Evolutionary conservation across 2,329 filamentous ascomycete species (phyloP).

Genomic region (Rosellinia necatrix): DNA sequence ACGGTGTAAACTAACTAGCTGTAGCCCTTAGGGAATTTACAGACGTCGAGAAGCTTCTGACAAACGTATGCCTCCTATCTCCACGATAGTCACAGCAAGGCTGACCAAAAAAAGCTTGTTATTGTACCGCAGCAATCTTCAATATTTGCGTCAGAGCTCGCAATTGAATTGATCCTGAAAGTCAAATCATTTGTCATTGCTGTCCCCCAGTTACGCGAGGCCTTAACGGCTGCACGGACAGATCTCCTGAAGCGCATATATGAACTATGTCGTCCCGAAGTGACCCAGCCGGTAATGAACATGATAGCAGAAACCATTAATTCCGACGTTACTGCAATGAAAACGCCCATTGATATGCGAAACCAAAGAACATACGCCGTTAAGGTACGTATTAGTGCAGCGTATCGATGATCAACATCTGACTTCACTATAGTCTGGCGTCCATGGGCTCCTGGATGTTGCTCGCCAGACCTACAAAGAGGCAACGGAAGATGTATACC

Average conservation of each 20-base stretch:
- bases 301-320: conserved; percentile 76
- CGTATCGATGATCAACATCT: conserved; percentile 12
- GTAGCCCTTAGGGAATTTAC: conserved; percentile 73
- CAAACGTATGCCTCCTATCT: conserved; percentile 58
- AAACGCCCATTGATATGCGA: conserved; percentile 78
- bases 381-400: conserved; percentile 55
- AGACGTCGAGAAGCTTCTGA: conserved; percentile 81
- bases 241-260: conserved; percentile 70
- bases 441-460: conserved; percentile 86
- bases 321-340: conserved; percentile 77
- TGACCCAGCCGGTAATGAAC: conserved; percentile 62
- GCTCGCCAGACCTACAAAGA: conserved; percentile 90
- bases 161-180: conserved; percentile 84
- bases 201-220: conserved; percentile 69
- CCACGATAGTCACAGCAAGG: conserved; percentile 14
- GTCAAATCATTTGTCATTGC: conserved; percentile 79
- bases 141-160: conserved; percentile 74
- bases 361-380: conserved; percentile 93
- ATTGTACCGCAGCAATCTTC: conserved; percentile 70
- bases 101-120: conserved; percentile 64
- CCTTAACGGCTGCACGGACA: conserved; percentile 67
- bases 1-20: conserved; percentile 26
- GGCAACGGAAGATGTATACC: conserved; percentile 75
- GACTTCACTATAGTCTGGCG: conserved; percentile 62
- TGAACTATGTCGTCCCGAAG: conserved; percentile 68